phyloP scores from a whole-genome alignment of 768 basidiomycete genomes.

The Pilatotrama ljubarskyi region DNA sequence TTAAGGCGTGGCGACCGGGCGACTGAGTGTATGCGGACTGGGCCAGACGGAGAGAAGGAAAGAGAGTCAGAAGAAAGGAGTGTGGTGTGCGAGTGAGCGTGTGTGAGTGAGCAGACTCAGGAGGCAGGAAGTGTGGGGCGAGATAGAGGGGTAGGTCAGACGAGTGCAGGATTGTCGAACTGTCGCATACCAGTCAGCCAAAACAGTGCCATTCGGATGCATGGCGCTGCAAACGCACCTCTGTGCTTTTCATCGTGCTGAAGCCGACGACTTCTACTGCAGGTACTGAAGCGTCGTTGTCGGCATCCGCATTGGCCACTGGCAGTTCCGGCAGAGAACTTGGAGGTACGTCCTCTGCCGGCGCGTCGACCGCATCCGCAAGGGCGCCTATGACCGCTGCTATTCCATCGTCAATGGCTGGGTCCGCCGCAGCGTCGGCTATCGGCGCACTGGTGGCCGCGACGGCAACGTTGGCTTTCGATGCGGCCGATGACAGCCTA shows the following conservation, averaged over 20 bases:
- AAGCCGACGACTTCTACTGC: slow-evolving; percentile 6
- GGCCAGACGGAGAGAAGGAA: neutral
- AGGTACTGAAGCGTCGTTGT: neutral
- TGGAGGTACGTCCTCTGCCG: neutral
- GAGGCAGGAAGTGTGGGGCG: too few species aligned
- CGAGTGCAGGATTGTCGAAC: neutral
- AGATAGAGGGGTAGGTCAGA: neutral
- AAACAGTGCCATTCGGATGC: neutral
- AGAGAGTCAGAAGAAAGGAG: neutral
- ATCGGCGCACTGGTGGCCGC: neutral
- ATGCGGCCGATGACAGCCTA: neutral
- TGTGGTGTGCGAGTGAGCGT: too few species aligned
- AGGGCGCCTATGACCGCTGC: neutral
- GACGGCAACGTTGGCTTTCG: neutral
- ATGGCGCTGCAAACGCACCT: neutral
- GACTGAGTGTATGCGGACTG: neutral
- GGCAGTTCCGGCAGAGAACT: neutral
- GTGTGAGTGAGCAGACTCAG: too few species aligned
- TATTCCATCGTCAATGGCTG: neutral
- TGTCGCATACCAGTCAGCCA: neutral
- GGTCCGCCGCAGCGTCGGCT: neutral
- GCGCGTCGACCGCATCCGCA: neutral
- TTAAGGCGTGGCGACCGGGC: neutral
- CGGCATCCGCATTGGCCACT: neutral
- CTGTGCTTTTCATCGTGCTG: neutral